Base-by-base conservation (phyloP, 2,329 filamentous ascomycete species). In the Calonectria ilicicola region DNA sequence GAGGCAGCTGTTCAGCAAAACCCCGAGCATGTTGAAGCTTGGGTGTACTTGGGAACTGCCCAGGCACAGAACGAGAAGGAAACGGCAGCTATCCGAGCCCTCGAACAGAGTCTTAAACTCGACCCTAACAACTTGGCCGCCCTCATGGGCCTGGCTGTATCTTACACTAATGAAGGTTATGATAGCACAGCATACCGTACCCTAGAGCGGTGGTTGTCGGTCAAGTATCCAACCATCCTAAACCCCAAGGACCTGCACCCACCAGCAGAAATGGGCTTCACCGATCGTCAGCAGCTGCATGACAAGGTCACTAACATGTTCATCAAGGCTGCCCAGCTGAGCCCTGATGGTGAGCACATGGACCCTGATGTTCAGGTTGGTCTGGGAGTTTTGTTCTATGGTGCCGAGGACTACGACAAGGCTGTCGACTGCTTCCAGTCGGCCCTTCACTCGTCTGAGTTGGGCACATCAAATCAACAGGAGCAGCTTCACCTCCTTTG, bases 21-120 rank as follows among this genome's bases (percentile, higher is more conserved):
- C 74, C 91, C 95, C 0, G 89, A 93, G 67, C 96, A 98, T 82
- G 92, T 96, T 44, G 94, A 98, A 67, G 97, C 97, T 3, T 99
- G 97, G 97, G 95, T 96, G 12, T 93, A 95, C 80, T 91, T 99
- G 38, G 97, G 97, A 66, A 93, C 93, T 67, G 94, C 96, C 21
- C 97, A 99, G 85, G 97, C 97, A 23, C 97, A 99, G 83, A 99
- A 99, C 84, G 97, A 99, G 84, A 99, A 99, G 86, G 97, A 99
- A 84, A 94, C 95, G 10, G 96, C 97, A 0, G 97, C 97, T 2
- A 98, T 99, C 76, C 93, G 97, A 40, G 97, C 97, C 3, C 88
- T 98, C 72, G 96, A 98, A 84, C 94, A 97, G 82, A 95, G 96
- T 1, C 86, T 98, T 75, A 96, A 96, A 83, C 88, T 97, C 32